Conservation (phyloP, 2,329 filamentous ascomycete genomes). For the Daldinia eschscholtzii region DNA sequence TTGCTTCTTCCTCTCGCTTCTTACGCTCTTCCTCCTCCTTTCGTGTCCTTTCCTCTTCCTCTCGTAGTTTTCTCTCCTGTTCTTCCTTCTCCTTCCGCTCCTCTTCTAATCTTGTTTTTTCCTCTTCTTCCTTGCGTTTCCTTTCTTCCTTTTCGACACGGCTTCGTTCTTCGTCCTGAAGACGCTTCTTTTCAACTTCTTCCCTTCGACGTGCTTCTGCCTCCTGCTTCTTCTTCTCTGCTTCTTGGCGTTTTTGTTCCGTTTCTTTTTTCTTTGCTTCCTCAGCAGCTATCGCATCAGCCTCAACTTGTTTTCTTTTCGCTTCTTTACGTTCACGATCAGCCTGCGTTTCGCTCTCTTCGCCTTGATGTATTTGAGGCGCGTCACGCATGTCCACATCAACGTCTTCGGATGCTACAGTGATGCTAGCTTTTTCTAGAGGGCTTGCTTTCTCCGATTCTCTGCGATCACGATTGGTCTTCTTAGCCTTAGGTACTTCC, state of each 20-base stretch:
- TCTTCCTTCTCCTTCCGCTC: conserved; percentile 47
- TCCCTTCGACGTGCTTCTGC: conserved; percentile 50
- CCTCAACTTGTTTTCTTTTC: conserved; percentile 54
- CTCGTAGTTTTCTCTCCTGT: conserved; percentile 45
- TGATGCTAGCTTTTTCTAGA: conserved; percentile 64
- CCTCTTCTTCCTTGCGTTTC: conserved; percentile 49
- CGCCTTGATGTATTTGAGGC: conserved; percentile 47
- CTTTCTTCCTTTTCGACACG: conserved; percentile 45
- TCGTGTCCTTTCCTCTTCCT: conserved; percentile 54
- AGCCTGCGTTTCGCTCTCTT: conserved; percentile 49
- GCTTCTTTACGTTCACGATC: conserved; percentile 56
- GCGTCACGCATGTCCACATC: conserved; percentile 70
- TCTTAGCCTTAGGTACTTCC: conserved; percentile 55
- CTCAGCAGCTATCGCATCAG: conserved; percentile 46
- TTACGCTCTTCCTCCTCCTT: conserved; percentile 55
- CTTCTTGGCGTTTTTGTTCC: conserved; percentile 47
- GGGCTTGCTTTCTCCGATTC: conserved; percentile 58
- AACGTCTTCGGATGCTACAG: conserved; percentile 68
- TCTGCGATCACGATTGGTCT: conserved; percentile 57
- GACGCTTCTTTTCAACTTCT: conserved; percentile 51
- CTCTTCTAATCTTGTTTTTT: conserved; percentile 48
- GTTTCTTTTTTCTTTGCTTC: conserved; percentile 52
- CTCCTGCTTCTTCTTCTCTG: conserved; percentile 48
- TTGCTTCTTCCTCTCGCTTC: conserved; percentile 57
- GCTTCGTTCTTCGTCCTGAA: conserved; percentile 53